Base-by-base conservation (phyloP, 2,329 filamentous ascomycete genomes). In the Aspergillus puulaauensis region DNA sequence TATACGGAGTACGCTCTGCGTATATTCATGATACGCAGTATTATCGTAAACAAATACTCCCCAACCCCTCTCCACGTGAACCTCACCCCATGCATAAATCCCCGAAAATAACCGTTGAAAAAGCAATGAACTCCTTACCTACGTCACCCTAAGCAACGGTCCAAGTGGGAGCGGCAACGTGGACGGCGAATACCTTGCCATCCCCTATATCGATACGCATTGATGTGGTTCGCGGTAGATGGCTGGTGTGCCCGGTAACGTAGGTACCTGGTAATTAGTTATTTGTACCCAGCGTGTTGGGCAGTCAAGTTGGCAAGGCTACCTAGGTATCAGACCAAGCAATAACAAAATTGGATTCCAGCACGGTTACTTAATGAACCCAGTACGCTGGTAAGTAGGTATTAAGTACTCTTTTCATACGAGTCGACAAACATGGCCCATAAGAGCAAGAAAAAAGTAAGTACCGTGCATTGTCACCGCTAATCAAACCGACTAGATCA, bases 401-500 rank as follows among this genome's bases (percentile, higher is more conserved):
- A 31, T 31, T 31, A 31, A 31, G 27, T 31, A 31, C 27, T 31
- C 27, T 31, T 31, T 31, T 37, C 35, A 37, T 37, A 37, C 35
- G 14, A 37, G 27, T 31, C 27, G 15, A 19, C 17, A 14, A 12
- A n/a, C 35, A 14, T 6, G 35, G 35, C 27, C 8, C 9, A 37
- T n/a, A 15, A 37, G 35, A 37, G n/a, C 35, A 44, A 43, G 11
- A 12, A 4, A 46, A 35, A 44, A 23, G n/a, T 24, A 46, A 54
- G 27, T 19, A 55, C 17, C 37, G 45, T 56, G 50, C 46, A 37
- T 39, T 46, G n/a, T 33, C 27, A 41, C 46, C 23, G 27, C 27
- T 40, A 49, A 51, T 44, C 53, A 51, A 56, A 21, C 24, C 21
- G 27, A 23, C 14, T 39, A 55, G 46, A 54, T 59, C 54, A 58